These are phyloP conservation scores for Scheffersomyces titani DNA, from an alignment of 1,139 yeast species.

Conservation along the genomic window DNA sequence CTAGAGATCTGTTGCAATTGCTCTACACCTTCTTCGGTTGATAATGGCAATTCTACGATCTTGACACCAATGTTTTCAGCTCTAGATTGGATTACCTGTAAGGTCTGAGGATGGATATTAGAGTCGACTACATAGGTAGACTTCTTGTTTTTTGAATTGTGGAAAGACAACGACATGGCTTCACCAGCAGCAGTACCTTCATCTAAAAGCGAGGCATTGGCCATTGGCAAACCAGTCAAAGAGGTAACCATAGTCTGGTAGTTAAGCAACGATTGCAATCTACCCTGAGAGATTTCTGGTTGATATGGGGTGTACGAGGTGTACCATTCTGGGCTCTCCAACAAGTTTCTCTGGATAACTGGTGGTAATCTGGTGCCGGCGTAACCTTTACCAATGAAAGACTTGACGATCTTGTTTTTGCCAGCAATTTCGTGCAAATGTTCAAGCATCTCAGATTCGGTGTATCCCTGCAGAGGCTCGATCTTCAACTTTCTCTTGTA, in stretches of 20 bases:
- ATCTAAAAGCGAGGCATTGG: constrained; percentile 91
- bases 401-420: constrained; percentile 69
- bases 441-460: constrained; percentile 78
- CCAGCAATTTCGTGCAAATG: constrained; percentile 69
- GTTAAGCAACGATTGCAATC: constrained; percentile 85
- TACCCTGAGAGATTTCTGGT: constrained; percentile 97
- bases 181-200: constrained; percentile 99
- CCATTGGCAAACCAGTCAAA: constrained; percentile 87
- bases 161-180: constrained; percentile 86
- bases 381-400: constrained; percentile 92
- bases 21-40: constrained; percentile 47
- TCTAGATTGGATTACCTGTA: constrained; percentile 75
- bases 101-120: constrained; percentile 82
- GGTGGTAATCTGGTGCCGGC: constrained; percentile 89
- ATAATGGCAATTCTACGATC: constrained; percentile 58
- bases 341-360: constrained; percentile 86
- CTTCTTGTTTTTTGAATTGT: constrained; percentile 68
- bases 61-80: constrained; percentile 75
- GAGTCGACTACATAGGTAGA: constrained; percentile 69
- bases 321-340: constrained; percentile 97
- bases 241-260: constrained; percentile 89
- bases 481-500: constrained; percentile 65
- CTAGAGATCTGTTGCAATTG: constrained; percentile 34
- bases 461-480: constrained; percentile 66
- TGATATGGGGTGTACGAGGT: constrained; percentile 98